These are phyloP conservation scores for Metahyphopichia silvanorum DNA, from an alignment of 805 yeast genomes.

Conservation along the genomic window DNA sequence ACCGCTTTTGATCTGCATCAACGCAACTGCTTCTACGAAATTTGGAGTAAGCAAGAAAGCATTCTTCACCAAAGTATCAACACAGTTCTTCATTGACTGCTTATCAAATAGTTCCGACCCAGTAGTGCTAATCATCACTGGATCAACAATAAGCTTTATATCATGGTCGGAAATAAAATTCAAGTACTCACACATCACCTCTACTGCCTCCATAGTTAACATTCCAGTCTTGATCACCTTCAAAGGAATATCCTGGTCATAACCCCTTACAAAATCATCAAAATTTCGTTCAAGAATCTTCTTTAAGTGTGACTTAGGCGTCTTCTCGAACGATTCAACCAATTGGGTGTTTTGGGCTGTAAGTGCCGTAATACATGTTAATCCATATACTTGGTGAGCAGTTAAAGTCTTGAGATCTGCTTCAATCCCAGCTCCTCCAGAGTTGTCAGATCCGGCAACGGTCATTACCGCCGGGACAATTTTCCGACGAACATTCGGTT, in stretches of 20 bases:
- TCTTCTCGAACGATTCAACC: slow-evolving; percentile 42
- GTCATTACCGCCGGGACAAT: slow-evolving; percentile 24
- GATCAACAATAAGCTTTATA: slow-evolving; percentile 62
- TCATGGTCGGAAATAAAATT: slow-evolving; percentile 19
- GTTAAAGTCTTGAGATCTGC: slow-evolving; percentile 82
- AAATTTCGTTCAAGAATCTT: slow-evolving; percentile 52
- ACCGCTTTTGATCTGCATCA: slow-evolving; percentile 29
- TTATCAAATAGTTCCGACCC: slow-evolving; percentile 58
- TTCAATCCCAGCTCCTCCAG: slow-evolving; percentile 92
- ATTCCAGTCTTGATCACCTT: slow-evolving; percentile 78
- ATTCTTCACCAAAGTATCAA: slow-evolving; percentile 43
- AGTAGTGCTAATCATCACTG: slow-evolving; percentile 81
- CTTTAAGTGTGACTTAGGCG: slow-evolving; percentile 43
- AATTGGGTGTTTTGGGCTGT: slow-evolving; percentile 72
- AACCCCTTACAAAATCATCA: slow-evolving; percentile 49
- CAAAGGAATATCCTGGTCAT: slow-evolving; percentile 29
- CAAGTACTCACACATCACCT: slow-evolving; percentile 39
- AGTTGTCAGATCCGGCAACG: slow-evolving; percentile 74
- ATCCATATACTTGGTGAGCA: slow-evolving; percentile 71
- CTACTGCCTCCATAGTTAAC: slow-evolving; percentile 56
- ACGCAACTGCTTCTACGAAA: slow-evolving; percentile 55
- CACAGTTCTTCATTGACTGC: slow-evolving; percentile 40
- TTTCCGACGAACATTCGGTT: too few species aligned
- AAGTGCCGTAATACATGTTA: slow-evolving; percentile 73
- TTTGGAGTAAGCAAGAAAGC: slow-evolving; percentile 77